Evolutionary conservation across 2,329 filamentous ascomycete species (phyloP).

Genomic region (Penicillium occitanis): DNA sequence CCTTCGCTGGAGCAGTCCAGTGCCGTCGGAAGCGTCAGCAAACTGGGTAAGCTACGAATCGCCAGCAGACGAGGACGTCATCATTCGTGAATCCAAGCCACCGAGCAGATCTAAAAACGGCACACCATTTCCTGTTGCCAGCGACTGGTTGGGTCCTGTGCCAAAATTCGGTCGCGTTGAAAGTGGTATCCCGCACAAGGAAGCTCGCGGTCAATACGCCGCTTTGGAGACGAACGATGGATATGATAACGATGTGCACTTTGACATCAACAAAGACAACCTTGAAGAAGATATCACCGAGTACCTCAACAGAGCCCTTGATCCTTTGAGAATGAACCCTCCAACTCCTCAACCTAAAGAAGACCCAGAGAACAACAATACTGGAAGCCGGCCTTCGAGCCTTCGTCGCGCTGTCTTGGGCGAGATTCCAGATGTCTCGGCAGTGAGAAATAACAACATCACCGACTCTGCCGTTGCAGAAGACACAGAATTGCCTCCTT

Average conservation of each 20-base stretch:
- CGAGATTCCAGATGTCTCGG: conserved; percentile 38
- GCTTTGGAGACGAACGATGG: conserved; percentile 32
- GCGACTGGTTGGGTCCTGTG: conserved; percentile 37
- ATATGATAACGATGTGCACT: conserved; percentile 34
- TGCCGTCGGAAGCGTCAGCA: conserved; percentile 33
- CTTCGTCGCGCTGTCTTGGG: conserved; percentile 35
- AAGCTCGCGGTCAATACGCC: conserved; percentile 39
- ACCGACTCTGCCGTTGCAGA: background rate
- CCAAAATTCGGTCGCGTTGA: conserved; percentile 32
- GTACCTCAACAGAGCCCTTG: conserved; percentile 39
- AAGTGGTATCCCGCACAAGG: conserved; percentile 34
- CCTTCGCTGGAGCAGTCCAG: conserved; percentile 37
- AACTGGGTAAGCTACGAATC: conserved; percentile 45
- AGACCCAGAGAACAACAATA: conserved; percentile 24
- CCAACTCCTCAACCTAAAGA: conserved; percentile 42
- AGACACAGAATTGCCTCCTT: background rate
- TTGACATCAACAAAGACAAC: conserved; percentile 38
- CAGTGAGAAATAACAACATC: conserved; percentile 23
- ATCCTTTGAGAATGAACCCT: conserved; percentile 49
- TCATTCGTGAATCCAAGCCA: conserved; percentile 35
- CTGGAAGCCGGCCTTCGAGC: conserved; percentile 27
- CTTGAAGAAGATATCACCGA: conserved; percentile 38
- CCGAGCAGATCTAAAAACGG: conserved; percentile 32
- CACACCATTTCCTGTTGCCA: conserved; percentile 29
- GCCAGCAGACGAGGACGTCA: conserved; percentile 26